These are phyloP conservation scores for Nicotiana undulata DNA, from an alignment of 257 asterid species.

Conservation along the genomic window DNA sequence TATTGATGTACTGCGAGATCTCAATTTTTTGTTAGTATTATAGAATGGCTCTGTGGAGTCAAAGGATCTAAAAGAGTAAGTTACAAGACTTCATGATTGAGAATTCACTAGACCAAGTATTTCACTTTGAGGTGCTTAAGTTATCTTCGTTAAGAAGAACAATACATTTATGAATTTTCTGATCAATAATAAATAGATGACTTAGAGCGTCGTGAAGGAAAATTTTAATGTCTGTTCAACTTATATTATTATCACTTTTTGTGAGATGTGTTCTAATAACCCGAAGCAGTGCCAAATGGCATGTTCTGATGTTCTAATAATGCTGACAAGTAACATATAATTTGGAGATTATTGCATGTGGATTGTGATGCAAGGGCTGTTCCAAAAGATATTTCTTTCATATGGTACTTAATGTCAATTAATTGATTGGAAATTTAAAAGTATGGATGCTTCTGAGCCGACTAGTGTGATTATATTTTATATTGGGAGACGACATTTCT, in stretches of 20 bases:
- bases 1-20: too few relatives aligned
- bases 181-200: too few relatives aligned
- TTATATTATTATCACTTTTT: not conserved
- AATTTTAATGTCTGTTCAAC: slow-evolving; percentile 48
- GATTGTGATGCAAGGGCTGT: not conserved
- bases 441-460: not conserved
- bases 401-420: not conserved
- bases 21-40: too few relatives aligned
- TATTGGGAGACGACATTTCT: not conserved
- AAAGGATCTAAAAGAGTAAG: too few relatives aligned
- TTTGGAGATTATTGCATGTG: not conserved
- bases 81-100: too few relatives aligned
- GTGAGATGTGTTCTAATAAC: not conserved
- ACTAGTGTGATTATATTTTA: not conserved
- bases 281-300: not conserved
- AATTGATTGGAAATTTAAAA: not conserved
- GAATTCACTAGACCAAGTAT: too few relatives aligned
- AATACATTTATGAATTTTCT: too few relatives aligned
- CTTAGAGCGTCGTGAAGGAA: too few relatives aligned
- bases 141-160: too few relatives aligned
- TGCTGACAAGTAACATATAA: not conserved
- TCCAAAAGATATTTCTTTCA: not conserved
- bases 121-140: too few relatives aligned
- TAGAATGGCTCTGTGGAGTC: too few relatives aligned
- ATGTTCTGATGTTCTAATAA: not conserved